Conservation (phyloP, 306 rosid species). For the Hippophae rhamnoides region DNA sequence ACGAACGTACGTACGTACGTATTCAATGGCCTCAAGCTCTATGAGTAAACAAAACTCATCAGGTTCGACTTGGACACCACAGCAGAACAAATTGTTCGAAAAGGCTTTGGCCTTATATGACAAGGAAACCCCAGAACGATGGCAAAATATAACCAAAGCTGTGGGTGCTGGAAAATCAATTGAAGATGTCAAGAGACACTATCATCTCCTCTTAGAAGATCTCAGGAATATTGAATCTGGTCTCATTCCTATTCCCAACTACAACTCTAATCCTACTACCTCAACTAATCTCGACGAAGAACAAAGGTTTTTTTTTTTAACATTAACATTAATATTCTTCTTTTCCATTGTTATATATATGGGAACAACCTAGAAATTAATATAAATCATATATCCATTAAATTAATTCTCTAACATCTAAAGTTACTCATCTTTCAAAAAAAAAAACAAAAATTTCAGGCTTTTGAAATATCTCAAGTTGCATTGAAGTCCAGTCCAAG, state of each 20-base stretch:
- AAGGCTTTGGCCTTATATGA: constrained; percentile 51
- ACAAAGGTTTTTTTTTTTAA: too few species aligned
- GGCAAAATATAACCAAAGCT: constrained; percentile 52
- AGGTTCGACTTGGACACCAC: constrained; percentile 43
- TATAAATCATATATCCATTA: too few species aligned
- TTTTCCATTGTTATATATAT: too few species aligned
- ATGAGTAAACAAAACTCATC: neutral
- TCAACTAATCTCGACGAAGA: neutral
- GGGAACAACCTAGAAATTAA: too few species aligned
- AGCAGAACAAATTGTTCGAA: constrained; percentile 52
- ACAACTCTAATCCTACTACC: constrained; percentile 16
- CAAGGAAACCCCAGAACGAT: constrained; percentile 48
- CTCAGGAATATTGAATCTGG: constrained; percentile 47
- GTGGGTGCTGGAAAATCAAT: constrained; percentile 36
- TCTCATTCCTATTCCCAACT: constrained; percentile 42
- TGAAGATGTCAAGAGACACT: constrained; percentile 48
- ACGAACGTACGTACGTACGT: too few species aligned
- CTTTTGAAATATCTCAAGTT: constrained; percentile 19
- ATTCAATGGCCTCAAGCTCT: too few species aligned
- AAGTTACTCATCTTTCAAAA: neutral
- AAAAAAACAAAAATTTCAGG: too few species aligned
- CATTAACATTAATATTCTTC: too few species aligned
- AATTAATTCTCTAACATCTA: too few species aligned
- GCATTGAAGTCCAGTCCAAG: constrained; percentile 2
- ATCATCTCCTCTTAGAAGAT: constrained; percentile 51